phyloP scores from a whole-genome alignment of 2,329 filamentous ascomycete genomes.

The Fusarium transvaalense region DNA sequence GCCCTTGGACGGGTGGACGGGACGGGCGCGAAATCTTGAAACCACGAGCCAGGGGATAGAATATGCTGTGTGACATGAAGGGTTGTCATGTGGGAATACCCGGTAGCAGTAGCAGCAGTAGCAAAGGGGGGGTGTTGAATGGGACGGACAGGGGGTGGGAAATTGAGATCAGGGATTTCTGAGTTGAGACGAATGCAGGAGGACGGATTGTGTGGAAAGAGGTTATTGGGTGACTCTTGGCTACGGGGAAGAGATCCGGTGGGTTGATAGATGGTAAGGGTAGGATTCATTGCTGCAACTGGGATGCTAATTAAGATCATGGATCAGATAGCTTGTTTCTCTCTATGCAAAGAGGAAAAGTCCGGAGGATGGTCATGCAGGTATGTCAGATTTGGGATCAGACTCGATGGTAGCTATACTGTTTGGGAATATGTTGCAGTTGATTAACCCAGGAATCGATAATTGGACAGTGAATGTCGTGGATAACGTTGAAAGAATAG shows the following conservation, averaged over 20 bases:
- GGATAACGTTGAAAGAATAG: neutral
- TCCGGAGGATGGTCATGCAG: conserved; percentile 3
- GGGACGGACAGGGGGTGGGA: conserved; percentile 24
- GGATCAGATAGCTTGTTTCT: conserved; percentile 17
- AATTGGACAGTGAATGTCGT: neutral
- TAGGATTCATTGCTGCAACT: neutral
- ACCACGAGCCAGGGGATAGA: conserved; percentile 4
- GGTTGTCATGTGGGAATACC: conserved; percentile 38
- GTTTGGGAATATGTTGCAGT: neutral
- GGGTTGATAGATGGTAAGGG: conserved; percentile 2
- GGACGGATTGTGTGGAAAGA: conserved; percentile 13
- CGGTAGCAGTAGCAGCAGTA: conserved; percentile 16
- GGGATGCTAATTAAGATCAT: conserved; percentile 5
- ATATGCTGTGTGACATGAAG: conserved; percentile 25
- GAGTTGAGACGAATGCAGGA: conserved; percentile 33
- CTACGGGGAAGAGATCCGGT: conserved; percentile 16
- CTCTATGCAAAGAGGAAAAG: neutral
- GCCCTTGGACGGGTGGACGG: conserved; percentile 27
- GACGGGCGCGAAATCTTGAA: conserved; percentile 18
- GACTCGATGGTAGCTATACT: neutral
- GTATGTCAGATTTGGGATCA: conserved; percentile 14
- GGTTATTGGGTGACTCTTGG: conserved; percentile 11
- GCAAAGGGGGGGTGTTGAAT: conserved; percentile 9
- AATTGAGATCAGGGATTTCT: conserved; percentile 26
- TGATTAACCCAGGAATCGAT: conserved; percentile 1